Evolutionary conservation across 2,329 filamentous ascomycete species (phyloP).

Genomic region (Neurospora sp.): DNA sequence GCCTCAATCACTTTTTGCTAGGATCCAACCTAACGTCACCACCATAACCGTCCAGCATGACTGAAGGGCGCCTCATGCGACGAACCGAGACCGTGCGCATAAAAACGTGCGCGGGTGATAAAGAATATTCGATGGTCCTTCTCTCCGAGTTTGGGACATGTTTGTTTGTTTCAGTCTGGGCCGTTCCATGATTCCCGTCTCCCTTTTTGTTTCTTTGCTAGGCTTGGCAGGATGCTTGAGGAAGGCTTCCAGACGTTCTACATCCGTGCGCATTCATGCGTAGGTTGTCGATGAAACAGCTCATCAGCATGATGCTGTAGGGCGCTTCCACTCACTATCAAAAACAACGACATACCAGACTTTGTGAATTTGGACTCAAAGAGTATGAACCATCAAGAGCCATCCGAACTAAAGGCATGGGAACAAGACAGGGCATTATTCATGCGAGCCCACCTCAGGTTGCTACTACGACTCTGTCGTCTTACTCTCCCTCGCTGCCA

Average conservation of each 20-base stretch:
- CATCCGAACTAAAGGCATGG: background rate
- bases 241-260: conserved; percentile 18
- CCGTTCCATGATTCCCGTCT: background rate
- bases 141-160: background rate
- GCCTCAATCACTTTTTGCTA: background rate
- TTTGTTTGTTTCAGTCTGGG: background rate
- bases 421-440: background rate
- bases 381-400: background rate
- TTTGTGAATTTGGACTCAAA: background rate
- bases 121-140: background rate
- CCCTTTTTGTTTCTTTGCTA: conserved; percentile 2
- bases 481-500: background rate
- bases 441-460: background rate
- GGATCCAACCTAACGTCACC: background rate
- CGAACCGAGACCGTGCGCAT: background rate
- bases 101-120: background rate
- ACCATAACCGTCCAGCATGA: background rate
- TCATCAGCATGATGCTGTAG: too few relatives aligned
- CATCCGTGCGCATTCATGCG: conserved; percentile 16
- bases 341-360: background rate
- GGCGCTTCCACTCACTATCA: background rate
- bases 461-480: background rate
- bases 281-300: background rate
- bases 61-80: background rate
- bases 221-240: conserved; percentile 9